Evolutionary conservation across 2,329 filamentous ascomycete genomes (phyloP).

Genomic region (Cryphonectria naterciae): DNA sequence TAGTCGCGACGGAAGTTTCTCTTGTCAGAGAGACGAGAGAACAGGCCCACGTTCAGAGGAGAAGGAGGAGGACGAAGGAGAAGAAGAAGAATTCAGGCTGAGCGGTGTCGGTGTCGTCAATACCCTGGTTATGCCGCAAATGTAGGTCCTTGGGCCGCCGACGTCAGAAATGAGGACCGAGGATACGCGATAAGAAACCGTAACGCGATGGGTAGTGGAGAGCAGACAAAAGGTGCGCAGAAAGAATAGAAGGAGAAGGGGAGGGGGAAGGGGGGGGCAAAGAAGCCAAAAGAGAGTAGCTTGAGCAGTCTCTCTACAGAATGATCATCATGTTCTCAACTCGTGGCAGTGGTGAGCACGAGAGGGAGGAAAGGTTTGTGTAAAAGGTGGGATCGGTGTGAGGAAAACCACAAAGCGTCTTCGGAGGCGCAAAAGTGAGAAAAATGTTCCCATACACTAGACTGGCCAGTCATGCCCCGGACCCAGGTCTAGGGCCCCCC

Average conservation of each 20-base stretch:
- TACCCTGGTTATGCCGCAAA: slow-evolving; percentile 1
- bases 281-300: slow-evolving; percentile 12
- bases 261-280: not conserved
- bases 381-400: not conserved
- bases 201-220: slow-evolving; percentile 8
- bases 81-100: not conserved
- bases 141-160: slow-evolving; percentile 21
- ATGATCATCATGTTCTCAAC: slow-evolving; percentile 24
- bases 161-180: slow-evolving; percentile 35
- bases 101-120: slow-evolving; percentile 8
- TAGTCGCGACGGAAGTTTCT: not conserved
- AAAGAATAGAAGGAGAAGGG: not conserved
- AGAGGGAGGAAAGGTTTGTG: not conserved
- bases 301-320: slow-evolving; percentile 20
- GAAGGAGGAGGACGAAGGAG: not conserved
- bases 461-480: not conserved
- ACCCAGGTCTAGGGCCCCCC: not conserved
- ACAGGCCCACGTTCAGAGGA: not conserved
- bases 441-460: slow-evolving; percentile 15
- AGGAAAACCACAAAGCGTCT: slow-evolving; percentile 7
- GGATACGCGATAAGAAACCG: slow-evolving; percentile 29
- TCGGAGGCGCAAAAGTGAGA: slow-evolving; percentile 17
- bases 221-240: slow-evolving; percentile 16
- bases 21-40: not conserved
- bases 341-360: slow-evolving; percentile 4